Base-by-base conservation (phyloP, 2,329 filamentous ascomycete genomes). In the Rachicladosporium sp. region DNA sequence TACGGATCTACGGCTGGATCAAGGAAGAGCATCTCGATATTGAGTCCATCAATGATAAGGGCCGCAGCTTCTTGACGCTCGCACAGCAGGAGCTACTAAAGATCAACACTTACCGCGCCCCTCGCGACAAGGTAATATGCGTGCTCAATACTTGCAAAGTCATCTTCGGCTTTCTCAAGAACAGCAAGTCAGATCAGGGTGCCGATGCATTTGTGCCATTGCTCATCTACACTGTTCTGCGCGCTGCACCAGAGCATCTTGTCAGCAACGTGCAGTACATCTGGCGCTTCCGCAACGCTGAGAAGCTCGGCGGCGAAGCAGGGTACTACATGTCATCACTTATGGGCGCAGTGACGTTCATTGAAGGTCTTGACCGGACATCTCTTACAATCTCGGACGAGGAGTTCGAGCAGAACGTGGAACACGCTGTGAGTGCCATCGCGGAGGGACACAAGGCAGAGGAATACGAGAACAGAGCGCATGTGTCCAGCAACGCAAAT, bases 181-280 rank as follows among this genome's bases (percentile, higher is more conserved):
- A 95, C 57, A 79, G 85, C 38, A 93, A 93, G 61, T 82, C 82
- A 1, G 91, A 98, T 58, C 89, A 88, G 13, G 96, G 89, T 1
- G 91, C 91, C 9, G 91, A 98, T 63, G 87, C 89, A 0, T 98
- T 98, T 52, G 86, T 95, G 66, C 83, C 91, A 4, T 71, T 96
- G 21, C 71, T 98, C 41, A 98, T 98, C 42, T 96, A 94, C 52
- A 91, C 94, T 19, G 88, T 96, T 9, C 70, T 98, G 19, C 85
- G 91, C 62, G 86, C 87, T 33, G 95, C 94, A 51, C 91, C 91
- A 0, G 88, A 95, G 45, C 86, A 96, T 60, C 68, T 98, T 29
- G 88, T 96, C 19, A 95, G 88, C 43, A 98, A 98, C 59, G 85
- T 98, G 3, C 91, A 98, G 61, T 98, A 98, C 60, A 96, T 98